Evolutionary conservation across 1,284 basidiomycete species (phyloP), one percentile per base, ranked within the genome.

Genomic region (Calocybe gambosa): DNA sequence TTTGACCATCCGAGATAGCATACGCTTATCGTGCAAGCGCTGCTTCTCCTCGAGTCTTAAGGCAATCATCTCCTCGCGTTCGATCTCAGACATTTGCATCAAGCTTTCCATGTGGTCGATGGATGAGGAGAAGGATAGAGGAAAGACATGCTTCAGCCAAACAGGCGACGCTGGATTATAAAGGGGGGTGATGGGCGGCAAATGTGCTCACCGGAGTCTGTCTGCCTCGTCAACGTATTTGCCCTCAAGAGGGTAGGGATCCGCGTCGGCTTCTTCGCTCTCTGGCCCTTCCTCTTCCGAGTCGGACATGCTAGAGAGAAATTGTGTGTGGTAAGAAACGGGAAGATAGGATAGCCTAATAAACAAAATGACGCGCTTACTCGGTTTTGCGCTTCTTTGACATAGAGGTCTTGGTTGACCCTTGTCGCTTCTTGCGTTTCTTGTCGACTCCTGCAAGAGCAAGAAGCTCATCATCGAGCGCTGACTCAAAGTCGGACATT

Each of bases 161-260:
- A 57, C 50, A 56, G 56, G 55, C 49, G 56, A 58, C 57, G 55
- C 57, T 53, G 49, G 48, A 50, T 53, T 56, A 55, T 53, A 55
- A 57, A 58, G n/a, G n/a, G 25, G 49, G 46, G 35, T 48, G 48
- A 53, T 50, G 51, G 39, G 37, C 35, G 47, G 39, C 19, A 38
- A 26, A 49, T 43, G 42, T 60, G 66, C 84, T 68, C 66, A 92
- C 89, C 74, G 68, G 54, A 86, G 78, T 59, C 87, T 80, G 63
- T 97, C 94, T 3, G 71, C 75, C 56, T 91, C 89, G 58, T 93
- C 81, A 48, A 80, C 78, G 62, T 90, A 97, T 64, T 92, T 91
- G 39, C 90, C 91, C 57, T 96, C 93, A 16, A 95, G 69, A 0
- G 92, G 93, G 62, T 92, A 97, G 3, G 84, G 85, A 55, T 90